These are phyloP conservation scores for Jatropha multifida DNA, from an alignment of 441 rosid genomes.

Conservation along the genomic window DNA sequence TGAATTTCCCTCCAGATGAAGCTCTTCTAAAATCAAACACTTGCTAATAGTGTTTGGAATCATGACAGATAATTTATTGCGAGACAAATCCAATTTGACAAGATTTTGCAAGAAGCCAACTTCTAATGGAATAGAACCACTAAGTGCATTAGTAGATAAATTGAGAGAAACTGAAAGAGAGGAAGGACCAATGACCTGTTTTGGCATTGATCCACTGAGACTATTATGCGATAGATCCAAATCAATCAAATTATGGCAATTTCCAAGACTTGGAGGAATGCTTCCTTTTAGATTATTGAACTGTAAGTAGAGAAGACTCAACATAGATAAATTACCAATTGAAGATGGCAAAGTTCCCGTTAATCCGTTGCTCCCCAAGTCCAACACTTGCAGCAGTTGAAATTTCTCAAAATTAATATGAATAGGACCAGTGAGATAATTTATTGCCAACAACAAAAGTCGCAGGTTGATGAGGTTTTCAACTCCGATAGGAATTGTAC, in stretches of 20 bases:
- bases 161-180: not conserved
- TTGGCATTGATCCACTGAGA: conserved; percentile 3
- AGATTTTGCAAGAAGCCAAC: not conserved
- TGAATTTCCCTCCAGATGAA: not conserved
- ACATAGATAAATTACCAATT: not conserved
- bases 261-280: conserved; percentile 12
- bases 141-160: not conserved
- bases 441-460: not conserved
- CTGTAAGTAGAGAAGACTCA: not conserved
- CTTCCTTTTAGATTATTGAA: not conserved
- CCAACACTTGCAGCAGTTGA: not conserved
- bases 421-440: not conserved
- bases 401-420: not conserved
- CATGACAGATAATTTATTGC: not conserved
- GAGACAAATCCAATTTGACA: not conserved
- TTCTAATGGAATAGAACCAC: not conserved
- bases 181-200: not conserved
- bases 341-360: not conserved
- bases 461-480: not conserved
- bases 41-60: not conserved
- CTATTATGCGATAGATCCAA: not conserved
- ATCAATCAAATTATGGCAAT: not conserved
- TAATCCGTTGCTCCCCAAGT: not conserved
- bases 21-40: not conserved
- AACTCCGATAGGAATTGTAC: not conserved